Conservation (phyloP, 768 basidiomycete species). For the Royoungia palumana region DNA sequence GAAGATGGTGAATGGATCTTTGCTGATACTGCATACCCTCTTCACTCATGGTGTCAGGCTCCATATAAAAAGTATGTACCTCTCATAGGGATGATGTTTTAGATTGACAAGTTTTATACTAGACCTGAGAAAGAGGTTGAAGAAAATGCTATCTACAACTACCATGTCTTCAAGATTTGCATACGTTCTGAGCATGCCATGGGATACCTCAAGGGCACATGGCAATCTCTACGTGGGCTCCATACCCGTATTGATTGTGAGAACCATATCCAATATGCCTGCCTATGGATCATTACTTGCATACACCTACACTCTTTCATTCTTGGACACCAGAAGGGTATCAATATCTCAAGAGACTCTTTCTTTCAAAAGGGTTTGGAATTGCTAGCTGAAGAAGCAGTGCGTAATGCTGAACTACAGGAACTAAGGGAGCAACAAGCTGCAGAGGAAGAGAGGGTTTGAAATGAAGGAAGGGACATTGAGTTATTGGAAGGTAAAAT, state of each 20-base stretch:
- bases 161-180: constrained; percentile 30
- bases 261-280: constrained; percentile 7
- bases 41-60: constrained; percentile 28
- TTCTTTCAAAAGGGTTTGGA: constrained; percentile 4
- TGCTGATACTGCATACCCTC: too few species aligned
- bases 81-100: too few species aligned
- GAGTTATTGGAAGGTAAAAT: constrained; percentile 4
- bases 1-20: constrained; percentile 31
- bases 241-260: constrained; percentile 4
- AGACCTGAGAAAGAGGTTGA: constrained; percentile 6
- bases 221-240: constrained; percentile 8
- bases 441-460: background rate
- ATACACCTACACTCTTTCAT: too few species aligned
- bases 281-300: constrained; percentile 12
- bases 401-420: background rate
- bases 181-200: constrained; percentile 40
- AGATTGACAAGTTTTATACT: background rate
- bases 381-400: background rate
- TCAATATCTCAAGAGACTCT: background rate
- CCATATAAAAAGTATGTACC: constrained; percentile 29
- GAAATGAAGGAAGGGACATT: background rate
- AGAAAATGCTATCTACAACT: constrained; percentile 23
- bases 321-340: constrained; percentile 23
- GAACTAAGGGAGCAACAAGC: background rate
- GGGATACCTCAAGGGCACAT: constrained; percentile 38